phyloP scores from a whole-genome alignment of 2,329 filamentous ascomycete genomes.

The Pestalotiopsis sp. region DNA sequence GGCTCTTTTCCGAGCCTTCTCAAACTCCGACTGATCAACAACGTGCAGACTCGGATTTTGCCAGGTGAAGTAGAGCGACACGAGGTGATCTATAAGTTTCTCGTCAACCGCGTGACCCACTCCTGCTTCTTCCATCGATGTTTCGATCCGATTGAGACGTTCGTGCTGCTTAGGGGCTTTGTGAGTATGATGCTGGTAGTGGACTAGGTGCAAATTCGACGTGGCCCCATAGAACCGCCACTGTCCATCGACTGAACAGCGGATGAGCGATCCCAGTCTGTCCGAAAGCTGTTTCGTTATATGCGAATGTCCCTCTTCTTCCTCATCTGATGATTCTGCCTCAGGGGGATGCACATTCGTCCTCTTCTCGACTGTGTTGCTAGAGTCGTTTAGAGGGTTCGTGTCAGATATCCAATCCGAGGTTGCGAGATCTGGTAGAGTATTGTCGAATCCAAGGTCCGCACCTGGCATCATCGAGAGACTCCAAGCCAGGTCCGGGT shows the following conservation, averaged over 20 bases:
- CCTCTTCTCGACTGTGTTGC: background rate
- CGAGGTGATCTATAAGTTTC: background rate
- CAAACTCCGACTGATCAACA: background rate
- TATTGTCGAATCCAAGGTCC: background rate
- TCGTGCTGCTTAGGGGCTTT: background rate
- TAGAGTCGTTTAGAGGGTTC: background rate
- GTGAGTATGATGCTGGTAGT: background rate
- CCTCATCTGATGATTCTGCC: background rate
- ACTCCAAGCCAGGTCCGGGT: background rate
- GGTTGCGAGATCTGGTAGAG: background rate
- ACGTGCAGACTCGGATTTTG: background rate
- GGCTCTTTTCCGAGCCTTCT: background rate
- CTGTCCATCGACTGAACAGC: background rate
- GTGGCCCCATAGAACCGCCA: background rate
- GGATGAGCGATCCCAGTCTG: background rate
- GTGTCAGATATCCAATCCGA: background rate
- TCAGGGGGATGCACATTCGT: background rate
- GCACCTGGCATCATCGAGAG: background rate
- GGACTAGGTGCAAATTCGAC: background rate
- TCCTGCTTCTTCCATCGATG: background rate
- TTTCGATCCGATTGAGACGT: background rate
- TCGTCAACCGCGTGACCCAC: background rate
- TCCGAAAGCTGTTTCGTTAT: background rate
- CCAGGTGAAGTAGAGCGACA: background rate
- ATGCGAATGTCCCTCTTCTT: background rate